Conservation (phyloP, 1,284 basidiomycete genomes). For the Austroboletus niveus region DNA sequence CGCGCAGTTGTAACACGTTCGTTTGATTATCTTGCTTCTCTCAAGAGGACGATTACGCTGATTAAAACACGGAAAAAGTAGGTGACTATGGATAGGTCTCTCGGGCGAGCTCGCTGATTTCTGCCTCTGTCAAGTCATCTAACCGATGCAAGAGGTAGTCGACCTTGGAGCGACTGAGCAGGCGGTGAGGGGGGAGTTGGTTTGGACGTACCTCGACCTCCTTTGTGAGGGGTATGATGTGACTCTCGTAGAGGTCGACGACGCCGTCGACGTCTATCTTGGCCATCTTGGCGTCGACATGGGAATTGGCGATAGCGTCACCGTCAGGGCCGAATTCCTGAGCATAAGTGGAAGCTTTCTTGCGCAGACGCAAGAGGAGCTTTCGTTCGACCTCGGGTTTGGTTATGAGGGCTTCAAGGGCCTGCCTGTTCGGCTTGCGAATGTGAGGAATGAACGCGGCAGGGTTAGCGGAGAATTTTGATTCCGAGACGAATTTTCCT, state of each 20-base stretch:
- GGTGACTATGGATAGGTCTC: not conserved
- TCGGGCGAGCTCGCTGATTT: constrained; percentile 66
- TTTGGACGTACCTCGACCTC: constrained; percentile 85
- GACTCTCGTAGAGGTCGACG: constrained; percentile 89
- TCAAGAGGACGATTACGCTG: constrained; percentile 5
- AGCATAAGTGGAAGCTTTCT: constrained; percentile 93
- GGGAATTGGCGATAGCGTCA: constrained; percentile 40
- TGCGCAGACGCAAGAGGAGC: constrained; percentile 82
- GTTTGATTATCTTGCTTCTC: constrained; percentile 21
- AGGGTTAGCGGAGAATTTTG: constrained; percentile 87
- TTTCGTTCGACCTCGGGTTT: constrained; percentile 94
- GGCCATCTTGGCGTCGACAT: constrained; percentile 30
- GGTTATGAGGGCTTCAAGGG: constrained; percentile 85
- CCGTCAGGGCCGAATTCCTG: constrained; percentile 84
- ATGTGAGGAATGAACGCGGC: constrained; percentile 92
- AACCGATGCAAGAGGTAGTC: constrained; percentile 87
- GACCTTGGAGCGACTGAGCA: constrained; percentile 52
- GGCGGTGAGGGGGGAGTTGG: constrained; percentile 2
- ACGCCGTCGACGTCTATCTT: constrained; percentile 95
- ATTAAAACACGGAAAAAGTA: constrained; percentile 4
- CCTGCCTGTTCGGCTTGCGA: constrained; percentile 67
- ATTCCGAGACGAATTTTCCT: constrained; percentile 99
- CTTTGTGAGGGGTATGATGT: constrained; percentile 96
- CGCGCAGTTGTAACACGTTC: constrained; percentile 25
- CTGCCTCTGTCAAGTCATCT: constrained; percentile 75